These are phyloP conservation scores for Nelumbo lutea DNA, from an alignment of 164 flowering plant species.

Conservation along the genomic window DNA sequence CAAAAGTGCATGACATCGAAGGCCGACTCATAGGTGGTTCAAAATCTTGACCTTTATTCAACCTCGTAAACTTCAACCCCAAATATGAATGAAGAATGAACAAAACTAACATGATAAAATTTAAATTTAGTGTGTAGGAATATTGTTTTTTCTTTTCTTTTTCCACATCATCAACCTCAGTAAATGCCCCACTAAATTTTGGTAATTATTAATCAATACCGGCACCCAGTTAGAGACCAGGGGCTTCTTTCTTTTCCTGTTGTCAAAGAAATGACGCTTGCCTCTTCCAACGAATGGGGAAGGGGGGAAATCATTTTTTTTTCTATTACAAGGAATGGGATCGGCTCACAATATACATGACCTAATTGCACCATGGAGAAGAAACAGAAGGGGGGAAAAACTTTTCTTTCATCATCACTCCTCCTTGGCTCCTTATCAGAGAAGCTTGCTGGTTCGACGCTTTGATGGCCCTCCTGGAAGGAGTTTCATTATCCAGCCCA, in stretches of 20 bases:
- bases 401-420: neutral
- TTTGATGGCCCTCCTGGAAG: conserved; percentile 93
- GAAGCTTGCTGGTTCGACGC: conserved; percentile 75
- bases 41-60: no score
- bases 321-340: conserved; percentile 21
- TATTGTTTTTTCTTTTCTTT: no score
- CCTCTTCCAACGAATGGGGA: neutral
- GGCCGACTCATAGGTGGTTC: no score
- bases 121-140: no score
- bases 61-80: no score
- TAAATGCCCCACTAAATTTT: neutral
- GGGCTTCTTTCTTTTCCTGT: neutral
- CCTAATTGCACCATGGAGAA: conserved; percentile 10
- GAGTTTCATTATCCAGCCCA: conserved; percentile 98
- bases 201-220: neutral
- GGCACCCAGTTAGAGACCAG: neutral
- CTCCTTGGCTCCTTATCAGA: conserved; percentile 24
- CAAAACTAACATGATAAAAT: no score
- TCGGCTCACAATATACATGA: conserved; percentile 18
- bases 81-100: no score
- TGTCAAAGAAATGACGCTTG: neutral
- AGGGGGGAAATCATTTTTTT: conserved; percentile 2
- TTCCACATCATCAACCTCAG: neutral
- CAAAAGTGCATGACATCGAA: no score
- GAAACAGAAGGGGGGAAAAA: neutral